Percentiles rank a stretch among this genome's conserved stretches.
phyloP scores from a whole-genome alignment of 352 stramenopile genomes.

The Phytopythium mirpurense region DNA sequence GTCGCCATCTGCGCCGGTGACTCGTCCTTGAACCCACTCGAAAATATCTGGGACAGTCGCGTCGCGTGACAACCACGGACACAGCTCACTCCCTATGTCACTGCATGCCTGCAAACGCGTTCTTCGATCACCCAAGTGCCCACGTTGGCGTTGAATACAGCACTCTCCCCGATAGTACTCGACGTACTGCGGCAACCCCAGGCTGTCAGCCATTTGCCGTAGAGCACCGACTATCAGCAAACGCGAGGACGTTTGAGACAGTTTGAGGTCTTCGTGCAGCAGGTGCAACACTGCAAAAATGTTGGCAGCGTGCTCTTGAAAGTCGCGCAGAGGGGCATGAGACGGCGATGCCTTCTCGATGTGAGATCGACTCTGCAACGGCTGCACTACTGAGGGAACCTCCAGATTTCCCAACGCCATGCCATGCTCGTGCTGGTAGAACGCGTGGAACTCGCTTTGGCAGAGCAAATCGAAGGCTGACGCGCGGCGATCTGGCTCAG shows the following conservation, averaged over 20 bases:
- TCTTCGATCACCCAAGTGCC: not conserved
- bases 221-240: slow-evolving; percentile 36
- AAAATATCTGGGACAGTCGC: slow-evolving; percentile 38
- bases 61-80: not conserved
- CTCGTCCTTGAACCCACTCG: slow-evolving; percentile 36
- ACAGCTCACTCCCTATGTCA: not conserved
- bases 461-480: slow-evolving; percentile 37
- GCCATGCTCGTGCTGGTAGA: slow-evolving; percentile 37
- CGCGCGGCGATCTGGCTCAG: slow-evolving; percentile 2
- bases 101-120: not conserved
- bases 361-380: not conserved
- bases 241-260: slow-evolving; percentile 33
- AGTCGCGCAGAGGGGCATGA: not conserved
- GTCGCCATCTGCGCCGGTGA: not conserved
- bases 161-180: slow-evolving; percentile 49
- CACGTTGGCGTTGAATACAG: not conserved
- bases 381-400: slow-evolving; percentile 7
- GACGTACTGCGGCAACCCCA: slow-evolving; percentile 29
- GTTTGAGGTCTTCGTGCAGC: slow-evolving; percentile 61
- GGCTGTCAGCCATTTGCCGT: slow-evolving; percentile 20
- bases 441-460: slow-evolving; percentile 32
- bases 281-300: slow-evolving; percentile 62
- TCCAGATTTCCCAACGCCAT: slow-evolving; percentile 36
- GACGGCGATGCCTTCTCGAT: too few relatives aligned
- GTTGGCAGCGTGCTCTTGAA: not conserved